Conservation (phyloP, 805 yeast genomes). For the Clavispora santaluciae region DNA sequence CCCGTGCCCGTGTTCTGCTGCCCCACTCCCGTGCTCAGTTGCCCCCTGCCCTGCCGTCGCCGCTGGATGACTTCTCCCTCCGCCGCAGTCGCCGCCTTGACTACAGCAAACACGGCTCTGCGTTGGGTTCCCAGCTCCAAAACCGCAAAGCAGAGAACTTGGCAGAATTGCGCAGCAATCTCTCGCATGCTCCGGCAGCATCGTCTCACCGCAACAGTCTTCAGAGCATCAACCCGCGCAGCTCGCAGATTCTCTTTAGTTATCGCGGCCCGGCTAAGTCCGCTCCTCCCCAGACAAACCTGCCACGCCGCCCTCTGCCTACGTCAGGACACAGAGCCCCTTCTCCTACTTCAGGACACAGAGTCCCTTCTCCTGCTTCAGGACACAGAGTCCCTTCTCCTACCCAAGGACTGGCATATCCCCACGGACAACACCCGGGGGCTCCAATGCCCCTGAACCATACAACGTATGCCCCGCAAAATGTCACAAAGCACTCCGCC, state of each 20-base stretch:
- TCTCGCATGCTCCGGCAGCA: constrained; percentile 2
- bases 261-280: constrained; percentile 23
- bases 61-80: constrained; percentile 23
- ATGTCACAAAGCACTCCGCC: not conserved
- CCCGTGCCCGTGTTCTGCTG: not conserved
- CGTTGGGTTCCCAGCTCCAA: constrained; percentile 24
- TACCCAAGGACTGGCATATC: not conserved
- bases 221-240: constrained; percentile 19
- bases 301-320: not conserved
- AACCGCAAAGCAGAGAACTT: constrained; percentile 20
- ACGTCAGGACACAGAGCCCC: no score
- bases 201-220: constrained; percentile 4
- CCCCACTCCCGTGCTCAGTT: not conserved
- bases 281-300: constrained; percentile 2
- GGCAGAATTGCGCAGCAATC: constrained; percentile 21
- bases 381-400: not conserved
- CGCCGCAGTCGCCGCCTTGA: constrained; percentile 37
- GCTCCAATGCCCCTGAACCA: no score
- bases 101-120: constrained; percentile 28
- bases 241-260: constrained; percentile 33
- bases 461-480: no score
- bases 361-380: constrained; percentile 5
- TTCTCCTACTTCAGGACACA: no score
- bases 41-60: constrained; percentile 14
- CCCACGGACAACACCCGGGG: no score